phyloP scores from a whole-genome alignment of 2,329 filamentous ascomycete species.

The Trichoderma koningii region DNA sequence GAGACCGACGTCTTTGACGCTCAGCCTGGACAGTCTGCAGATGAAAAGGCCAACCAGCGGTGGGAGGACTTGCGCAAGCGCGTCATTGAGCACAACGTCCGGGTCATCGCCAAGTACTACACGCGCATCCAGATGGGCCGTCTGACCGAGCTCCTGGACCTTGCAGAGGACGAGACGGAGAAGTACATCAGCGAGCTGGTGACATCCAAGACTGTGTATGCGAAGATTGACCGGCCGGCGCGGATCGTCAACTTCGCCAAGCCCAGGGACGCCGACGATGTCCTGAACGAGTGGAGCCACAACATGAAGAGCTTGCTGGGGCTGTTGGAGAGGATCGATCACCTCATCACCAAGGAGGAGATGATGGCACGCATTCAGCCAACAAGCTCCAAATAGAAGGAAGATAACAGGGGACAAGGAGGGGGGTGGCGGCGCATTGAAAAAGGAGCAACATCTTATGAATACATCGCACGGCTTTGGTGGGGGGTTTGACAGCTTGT shows the following conservation, averaged over 20 bases:
- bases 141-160: conserved; percentile 84
- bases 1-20: conserved; percentile 86
- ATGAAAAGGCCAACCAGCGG: conserved; percentile 79
- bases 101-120: conserved; percentile 97
- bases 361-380: conserved; percentile 99
- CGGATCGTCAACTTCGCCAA: conserved; percentile 92
- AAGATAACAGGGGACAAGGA: conserved; percentile 8
- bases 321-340: conserved; percentile 86
- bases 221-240: conserved; percentile 94
- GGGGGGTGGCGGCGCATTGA: conserved; percentile 4
- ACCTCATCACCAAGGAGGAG: conserved; percentile 98
- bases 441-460: conserved; percentile 9
- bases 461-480: conserved; percentile 19
- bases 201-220: conserved; percentile 95
- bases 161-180: conserved; percentile 94
- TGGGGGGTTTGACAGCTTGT: conserved; percentile 33
- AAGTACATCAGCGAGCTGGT: conserved; percentile 98
- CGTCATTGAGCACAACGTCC: conserved; percentile 98
- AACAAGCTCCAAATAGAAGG: conserved; percentile 43
- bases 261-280: conserved; percentile 90
- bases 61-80: conserved; percentile 97
- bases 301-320: conserved; percentile 95
- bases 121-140: conserved; percentile 93
- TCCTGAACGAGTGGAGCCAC: conserved; percentile 96
- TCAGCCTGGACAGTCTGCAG: conserved; percentile 62